Conservation (phyloP, 495 filamentous ascomycete genomes). For the Penicillium pancosmium region DNA sequence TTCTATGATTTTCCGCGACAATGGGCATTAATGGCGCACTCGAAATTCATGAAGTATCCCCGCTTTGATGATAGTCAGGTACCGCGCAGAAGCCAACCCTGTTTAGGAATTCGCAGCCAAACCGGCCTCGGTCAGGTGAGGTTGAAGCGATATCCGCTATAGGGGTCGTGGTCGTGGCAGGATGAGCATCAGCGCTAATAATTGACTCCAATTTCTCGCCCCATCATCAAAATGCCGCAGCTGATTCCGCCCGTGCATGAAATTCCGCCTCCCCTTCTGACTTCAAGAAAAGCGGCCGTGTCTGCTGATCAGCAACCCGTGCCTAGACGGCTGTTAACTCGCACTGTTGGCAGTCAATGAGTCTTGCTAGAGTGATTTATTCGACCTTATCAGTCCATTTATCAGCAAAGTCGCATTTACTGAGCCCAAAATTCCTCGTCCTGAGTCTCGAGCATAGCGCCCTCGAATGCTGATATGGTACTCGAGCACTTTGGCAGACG, state of each 20-base stretch:
- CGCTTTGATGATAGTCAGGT: constrained; percentile 17
- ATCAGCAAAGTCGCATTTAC: no score
- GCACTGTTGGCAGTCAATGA: background rate
- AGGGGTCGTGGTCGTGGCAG: background rate
- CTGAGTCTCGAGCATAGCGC: no score
- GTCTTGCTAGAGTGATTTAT: background rate
- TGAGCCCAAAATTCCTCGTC: no score
- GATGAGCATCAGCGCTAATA: background rate
- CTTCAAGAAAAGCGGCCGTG: background rate
- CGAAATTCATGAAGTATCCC: background rate
- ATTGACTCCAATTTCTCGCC: background rate
- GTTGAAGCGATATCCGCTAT: constrained; percentile 5
- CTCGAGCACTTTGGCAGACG: no score
- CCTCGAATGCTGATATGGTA: no score
- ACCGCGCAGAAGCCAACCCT: constrained; percentile 15
- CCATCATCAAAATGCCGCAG: background rate
- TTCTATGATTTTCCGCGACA: background rate
- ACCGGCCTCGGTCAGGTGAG: constrained; percentile 1
- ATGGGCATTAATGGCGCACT: background rate
- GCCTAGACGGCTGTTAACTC: background rate
- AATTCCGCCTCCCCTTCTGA: no score
- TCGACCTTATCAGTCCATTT: background rate
- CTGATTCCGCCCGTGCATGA: no score
- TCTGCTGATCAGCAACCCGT: background rate
- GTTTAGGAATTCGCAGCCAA: constrained; percentile 18